Evolutionary conservation across 345 rosid species (phyloP).

Genomic region (Pugionium cornutum): DNA sequence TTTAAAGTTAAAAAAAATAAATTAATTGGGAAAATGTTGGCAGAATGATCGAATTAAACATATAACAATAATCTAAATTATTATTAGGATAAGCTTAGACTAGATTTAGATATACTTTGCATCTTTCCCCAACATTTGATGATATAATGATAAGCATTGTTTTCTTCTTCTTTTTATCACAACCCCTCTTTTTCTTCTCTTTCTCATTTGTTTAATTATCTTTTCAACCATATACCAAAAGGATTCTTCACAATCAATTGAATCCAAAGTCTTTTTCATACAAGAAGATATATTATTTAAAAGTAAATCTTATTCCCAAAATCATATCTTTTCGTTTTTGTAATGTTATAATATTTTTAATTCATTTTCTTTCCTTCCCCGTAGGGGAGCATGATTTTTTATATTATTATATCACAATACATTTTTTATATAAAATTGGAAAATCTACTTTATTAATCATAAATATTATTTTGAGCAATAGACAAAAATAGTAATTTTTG

Average conservation of each 20-base stretch:
- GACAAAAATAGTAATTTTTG: too few species aligned
- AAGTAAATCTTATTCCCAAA: constrained; percentile 38
- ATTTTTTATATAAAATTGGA: too few species aligned
- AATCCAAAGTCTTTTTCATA: constrained; percentile 34
- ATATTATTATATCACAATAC: too few species aligned
- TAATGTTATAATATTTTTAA: too few species aligned
- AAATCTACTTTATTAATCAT: too few species aligned
- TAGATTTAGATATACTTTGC: constrained; percentile 22
- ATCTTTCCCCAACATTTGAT: constrained; percentile 28
- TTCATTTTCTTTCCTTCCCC: too few species aligned
- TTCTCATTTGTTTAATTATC: constrained; percentile 35
- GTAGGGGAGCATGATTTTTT: too few species aligned
- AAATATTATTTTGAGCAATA: too few species aligned
- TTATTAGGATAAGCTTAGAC: constrained; percentile 27
- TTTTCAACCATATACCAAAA: constrained; percentile 32
- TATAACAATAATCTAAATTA: constrained; percentile 5
- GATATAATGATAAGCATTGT: constrained; percentile 32
- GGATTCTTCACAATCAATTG: constrained; percentile 36
- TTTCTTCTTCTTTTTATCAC: constrained; percentile 36
- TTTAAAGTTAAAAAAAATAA: constrained; percentile 11
- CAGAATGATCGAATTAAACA: constrained; percentile 11
- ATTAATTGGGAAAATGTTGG: neutral
- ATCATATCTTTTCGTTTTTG: constrained; percentile 24
- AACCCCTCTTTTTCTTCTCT: constrained; percentile 33
- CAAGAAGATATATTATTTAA: constrained; percentile 36